These are phyloP conservation scores for Postia placenta DNA, from an alignment of 768 basidiomycete genomes.

Conservation along the genomic window DNA sequence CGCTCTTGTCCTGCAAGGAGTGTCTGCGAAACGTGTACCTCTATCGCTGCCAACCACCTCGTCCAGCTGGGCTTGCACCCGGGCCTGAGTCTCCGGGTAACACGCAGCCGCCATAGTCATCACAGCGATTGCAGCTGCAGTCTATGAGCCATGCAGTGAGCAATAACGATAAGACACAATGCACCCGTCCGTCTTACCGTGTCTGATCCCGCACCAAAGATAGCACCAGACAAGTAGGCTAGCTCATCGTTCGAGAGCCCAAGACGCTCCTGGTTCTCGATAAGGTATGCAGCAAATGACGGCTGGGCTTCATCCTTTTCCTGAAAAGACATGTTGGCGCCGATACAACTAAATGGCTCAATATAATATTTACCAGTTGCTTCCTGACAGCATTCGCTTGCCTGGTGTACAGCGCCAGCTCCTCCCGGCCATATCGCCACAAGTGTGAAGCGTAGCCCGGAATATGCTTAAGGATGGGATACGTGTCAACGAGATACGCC, in stretches of 20 bases:
- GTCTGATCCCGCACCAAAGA: constrained; percentile 39
- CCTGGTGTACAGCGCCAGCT: constrained; percentile 26
- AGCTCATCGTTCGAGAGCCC: constrained; percentile 29
- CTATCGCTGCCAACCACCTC: constrained; percentile 29
- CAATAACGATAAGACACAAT: not conserved
- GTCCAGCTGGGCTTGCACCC: constrained; percentile 33
- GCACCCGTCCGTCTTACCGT: constrained; percentile 23
- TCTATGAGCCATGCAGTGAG: constrained; percentile 13
- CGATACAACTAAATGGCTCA: not conserved
- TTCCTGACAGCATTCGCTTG: constrained; percentile 21
- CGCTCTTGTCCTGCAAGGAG: no score
- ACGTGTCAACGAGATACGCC: constrained; percentile 28
- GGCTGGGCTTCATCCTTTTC: constrained; percentile 17
- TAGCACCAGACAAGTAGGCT: constrained; percentile 33
- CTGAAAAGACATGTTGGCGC: constrained; percentile 13
- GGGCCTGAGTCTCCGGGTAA: constrained; percentile 27
- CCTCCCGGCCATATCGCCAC: constrained; percentile 43
- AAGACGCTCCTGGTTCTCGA: constrained; percentile 29
- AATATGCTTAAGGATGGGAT: constrained; percentile 33
- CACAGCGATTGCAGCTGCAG: constrained; percentile 20
- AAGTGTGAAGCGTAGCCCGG: constrained; percentile 60
- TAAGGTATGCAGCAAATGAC: constrained; percentile 31
- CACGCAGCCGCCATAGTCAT: constrained; percentile 33
- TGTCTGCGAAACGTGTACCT: constrained; percentile 24
- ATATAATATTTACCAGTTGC: constrained; percentile 4